Conservation (phyloP, 1,139 yeast species). For the Geotrichum reessii region DNA sequence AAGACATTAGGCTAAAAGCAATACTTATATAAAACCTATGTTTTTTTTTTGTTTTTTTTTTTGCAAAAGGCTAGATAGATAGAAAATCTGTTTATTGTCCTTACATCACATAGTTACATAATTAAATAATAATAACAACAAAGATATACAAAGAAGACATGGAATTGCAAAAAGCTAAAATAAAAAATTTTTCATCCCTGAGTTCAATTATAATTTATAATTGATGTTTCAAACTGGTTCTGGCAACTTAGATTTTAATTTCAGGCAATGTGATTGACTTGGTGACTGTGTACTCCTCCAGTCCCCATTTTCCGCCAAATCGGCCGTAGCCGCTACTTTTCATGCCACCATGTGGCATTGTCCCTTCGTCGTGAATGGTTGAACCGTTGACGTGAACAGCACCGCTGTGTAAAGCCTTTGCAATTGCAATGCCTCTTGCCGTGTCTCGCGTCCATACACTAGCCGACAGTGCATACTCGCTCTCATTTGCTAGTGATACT, state of each 20-base stretch:
- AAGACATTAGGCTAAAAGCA: no score
- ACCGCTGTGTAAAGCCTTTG: slow-evolving; percentile 41
- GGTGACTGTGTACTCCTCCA: slow-evolving; percentile 41
- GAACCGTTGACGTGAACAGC: slow-evolving; percentile 49
- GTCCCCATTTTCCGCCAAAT: slow-evolving; percentile 49
- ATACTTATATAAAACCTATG: no score
- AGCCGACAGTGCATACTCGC: slow-evolving; percentile 42
- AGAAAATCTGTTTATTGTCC: no score
- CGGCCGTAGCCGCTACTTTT: slow-evolving; percentile 49
- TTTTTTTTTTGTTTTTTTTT: no score
- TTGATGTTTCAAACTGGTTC: no score
- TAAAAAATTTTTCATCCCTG: no score
- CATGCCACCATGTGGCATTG: slow-evolving; percentile 53
- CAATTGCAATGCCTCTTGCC: slow-evolving; percentile 38
- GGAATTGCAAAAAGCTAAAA: no score
- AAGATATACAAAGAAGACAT: no score
- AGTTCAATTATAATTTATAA: no score
- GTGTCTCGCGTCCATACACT: slow-evolving; percentile 44
- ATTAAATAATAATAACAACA: no score
- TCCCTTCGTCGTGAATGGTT: slow-evolving; percentile 47
- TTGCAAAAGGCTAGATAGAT: no score
- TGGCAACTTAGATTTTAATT: background rate
- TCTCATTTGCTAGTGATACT: slow-evolving; percentile 34
- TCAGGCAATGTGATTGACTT: slow-evolving; percentile 38
- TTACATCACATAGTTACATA: no score